phyloP scores from a whole-genome alignment of 306 rosid species.

The Castanopsis chinensis region DNA sequence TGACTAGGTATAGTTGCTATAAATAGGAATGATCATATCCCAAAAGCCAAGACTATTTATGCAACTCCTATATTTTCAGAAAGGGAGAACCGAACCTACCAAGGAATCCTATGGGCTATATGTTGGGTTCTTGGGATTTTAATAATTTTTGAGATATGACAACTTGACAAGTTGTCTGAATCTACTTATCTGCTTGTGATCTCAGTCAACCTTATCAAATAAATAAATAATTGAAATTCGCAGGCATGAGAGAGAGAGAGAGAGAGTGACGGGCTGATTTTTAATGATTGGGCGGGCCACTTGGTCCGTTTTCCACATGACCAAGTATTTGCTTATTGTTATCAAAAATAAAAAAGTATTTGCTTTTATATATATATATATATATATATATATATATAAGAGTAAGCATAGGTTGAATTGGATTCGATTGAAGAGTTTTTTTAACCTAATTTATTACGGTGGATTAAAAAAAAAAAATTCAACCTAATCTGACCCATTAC shows the following conservation, averaged over 20 bases:
- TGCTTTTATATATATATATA: no score
- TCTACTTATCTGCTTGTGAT: conserved; percentile 1
- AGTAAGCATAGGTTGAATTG: accelerated
- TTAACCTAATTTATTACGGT: no score
- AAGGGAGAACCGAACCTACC: conserved; percentile 2
- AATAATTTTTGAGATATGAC: conserved; percentile 14
- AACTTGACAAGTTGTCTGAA: conserved; percentile 21
- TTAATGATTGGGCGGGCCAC: neutral
- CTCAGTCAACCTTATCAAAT: neutral
- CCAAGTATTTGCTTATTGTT: no score
- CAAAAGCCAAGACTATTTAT: neutral
- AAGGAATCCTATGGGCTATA: conserved; percentile 38
- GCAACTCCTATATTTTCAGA: conserved; percentile 17
- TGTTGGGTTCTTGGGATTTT: neutral
- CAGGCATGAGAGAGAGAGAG: conserved; percentile 9
- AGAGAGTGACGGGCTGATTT: neutral
- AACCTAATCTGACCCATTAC: no score
- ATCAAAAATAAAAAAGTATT: no score
- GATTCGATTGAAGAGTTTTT: no score
- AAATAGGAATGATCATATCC: conserved; percentile 25
- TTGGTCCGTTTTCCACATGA: neutral
- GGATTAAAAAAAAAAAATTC: no score
- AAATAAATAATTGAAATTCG: no score
- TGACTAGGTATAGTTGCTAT: conserved; percentile 34
- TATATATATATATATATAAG: no score